Evolutionary conservation across 352 stramenopile species (phyloP).

Genomic region (Thraustotheca clavata): DNA sequence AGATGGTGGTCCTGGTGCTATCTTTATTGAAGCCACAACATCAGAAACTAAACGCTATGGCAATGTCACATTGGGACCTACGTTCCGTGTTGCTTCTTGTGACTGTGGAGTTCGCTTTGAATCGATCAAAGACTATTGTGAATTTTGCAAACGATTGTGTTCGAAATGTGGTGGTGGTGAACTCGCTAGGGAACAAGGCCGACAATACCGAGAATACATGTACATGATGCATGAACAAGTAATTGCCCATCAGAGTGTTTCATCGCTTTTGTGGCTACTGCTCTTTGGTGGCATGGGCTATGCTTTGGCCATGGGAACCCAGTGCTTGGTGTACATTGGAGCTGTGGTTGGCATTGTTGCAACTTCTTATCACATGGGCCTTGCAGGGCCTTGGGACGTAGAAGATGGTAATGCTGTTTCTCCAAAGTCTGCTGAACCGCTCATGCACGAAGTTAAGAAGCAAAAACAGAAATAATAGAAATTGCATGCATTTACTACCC

Average conservation of each 20-base stretch:
- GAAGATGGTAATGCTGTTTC: neutral
- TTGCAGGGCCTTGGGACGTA: neutral
- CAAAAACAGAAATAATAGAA: neutral
- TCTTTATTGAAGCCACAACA: conserved; percentile 58
- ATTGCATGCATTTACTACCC: neutral
- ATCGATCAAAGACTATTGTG: conserved; percentile 46
- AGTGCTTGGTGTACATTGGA: conserved; percentile 4
- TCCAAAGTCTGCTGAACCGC: conserved; percentile 3
- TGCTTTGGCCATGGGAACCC: neutral
- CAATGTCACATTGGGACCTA: conserved; percentile 55
- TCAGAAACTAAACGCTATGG: conserved; percentile 23
- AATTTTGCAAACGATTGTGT: conserved; percentile 67
- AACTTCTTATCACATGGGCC: neutral
- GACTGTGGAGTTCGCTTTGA: conserved; percentile 75
- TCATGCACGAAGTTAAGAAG: conserved; percentile 18
- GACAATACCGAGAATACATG: conserved; percentile 68
- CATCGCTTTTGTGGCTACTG: conserved; percentile 8
- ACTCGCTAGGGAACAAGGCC: conserved; percentile 62
- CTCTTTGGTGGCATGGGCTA: neutral
- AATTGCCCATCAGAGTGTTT: conserved; percentile 5
- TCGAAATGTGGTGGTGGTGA: conserved; percentile 64
- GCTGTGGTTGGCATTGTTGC: neutral
- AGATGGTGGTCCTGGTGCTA: conserved; percentile 56
- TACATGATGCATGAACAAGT: conserved; percentile 20
- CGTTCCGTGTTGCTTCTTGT: conserved; percentile 74